phyloP scores from a whole-genome alignment of 2,329 filamentous ascomycete species.

The Pleurostoma richardsiae region DNA sequence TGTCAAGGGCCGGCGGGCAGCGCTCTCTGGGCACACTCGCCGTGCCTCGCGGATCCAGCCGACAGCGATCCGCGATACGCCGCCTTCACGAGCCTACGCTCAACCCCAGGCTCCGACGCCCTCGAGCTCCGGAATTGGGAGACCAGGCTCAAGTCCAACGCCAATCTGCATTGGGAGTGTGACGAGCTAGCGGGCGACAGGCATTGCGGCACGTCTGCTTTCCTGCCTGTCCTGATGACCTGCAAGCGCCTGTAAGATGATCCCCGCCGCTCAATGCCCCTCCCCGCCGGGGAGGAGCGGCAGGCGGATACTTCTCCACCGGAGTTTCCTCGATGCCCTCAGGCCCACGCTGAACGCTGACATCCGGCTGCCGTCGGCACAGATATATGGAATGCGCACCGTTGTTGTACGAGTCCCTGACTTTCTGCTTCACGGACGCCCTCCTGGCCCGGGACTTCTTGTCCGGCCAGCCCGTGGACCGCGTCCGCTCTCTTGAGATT shows the following conservation, averaged over 20 bases:
- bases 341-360: neutral
- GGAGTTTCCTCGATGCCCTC: neutral
- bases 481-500: constrained; percentile 17
- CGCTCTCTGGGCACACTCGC: neutral
- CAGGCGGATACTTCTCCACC: neutral
- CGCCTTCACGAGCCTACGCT: constrained; percentile 3
- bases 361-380: neutral
- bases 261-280: too few relatives aligned
- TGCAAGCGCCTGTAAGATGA: constrained; percentile 20
- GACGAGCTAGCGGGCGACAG: constrained; percentile 5
- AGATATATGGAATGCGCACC: constrained; percentile 20
- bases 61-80: constrained; percentile 7
- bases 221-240: constrained; percentile 12
- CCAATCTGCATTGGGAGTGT: constrained; percentile 8
- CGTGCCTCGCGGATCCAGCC: constrained; percentile 11
- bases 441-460: constrained; percentile 16
- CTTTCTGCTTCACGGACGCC: constrained; percentile 22
- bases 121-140: constrained; percentile 6
- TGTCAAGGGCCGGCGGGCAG: neutral
- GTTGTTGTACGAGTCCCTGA: constrained; percentile 15
- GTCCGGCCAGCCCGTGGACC: constrained; percentile 6
- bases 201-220: neutral
- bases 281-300: too few relatives aligned
- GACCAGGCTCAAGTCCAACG: constrained; percentile 5
- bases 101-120: neutral